These are phyloP conservation scores for Talaromyces sp. DNA, from an alignment of 2,329 filamentous ascomycete genomes.

Conservation along the genomic window DNA sequence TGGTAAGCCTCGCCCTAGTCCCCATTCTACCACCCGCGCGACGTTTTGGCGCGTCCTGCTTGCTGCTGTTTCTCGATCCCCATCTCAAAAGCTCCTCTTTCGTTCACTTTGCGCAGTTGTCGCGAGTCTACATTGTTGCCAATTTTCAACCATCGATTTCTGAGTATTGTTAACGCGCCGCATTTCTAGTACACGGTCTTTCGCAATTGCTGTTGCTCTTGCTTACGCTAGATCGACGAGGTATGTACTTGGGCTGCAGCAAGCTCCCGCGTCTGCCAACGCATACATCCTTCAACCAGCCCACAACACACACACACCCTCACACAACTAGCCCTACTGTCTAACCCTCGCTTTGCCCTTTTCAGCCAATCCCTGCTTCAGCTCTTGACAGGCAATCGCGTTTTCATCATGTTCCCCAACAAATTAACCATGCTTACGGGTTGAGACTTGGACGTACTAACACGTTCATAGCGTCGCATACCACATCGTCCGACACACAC, in stretches of 20 bases:
- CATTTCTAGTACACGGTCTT: neutral
- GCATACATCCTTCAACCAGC: slow-evolving; percentile 36
- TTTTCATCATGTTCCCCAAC: neutral
- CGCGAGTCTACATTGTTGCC: slow-evolving; percentile 19
- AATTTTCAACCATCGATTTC: slow-evolving; percentile 12
- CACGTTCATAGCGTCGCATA: slow-evolving; percentile 24
- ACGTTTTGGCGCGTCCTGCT: slow-evolving; percentile 17
- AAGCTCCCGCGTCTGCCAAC: slow-evolving; percentile 36
- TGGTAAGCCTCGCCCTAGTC: slow-evolving; percentile 17
- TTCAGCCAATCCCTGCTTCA: slow-evolving; percentile 22
- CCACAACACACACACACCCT: slow-evolving; percentile 23
- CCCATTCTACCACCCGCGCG: slow-evolving; percentile 15
- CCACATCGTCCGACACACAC: slow-evolving; percentile 3
- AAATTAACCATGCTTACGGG: neutral
- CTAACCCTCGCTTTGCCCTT: slow-evolving; percentile 20
- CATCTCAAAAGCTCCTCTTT: slow-evolving; percentile 6
- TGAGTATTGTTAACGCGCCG: neutral
- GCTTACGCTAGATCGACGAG: slow-evolving; percentile 32
- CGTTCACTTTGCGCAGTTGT: slow-evolving; percentile 20
- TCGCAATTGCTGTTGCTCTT: slow-evolving; percentile 18
- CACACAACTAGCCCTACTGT: slow-evolving; percentile 21
- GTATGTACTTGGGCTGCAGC: slow-evolving; percentile 37
- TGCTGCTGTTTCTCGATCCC: slow-evolving; percentile 9
- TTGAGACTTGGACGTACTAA: slow-evolving; percentile 8
- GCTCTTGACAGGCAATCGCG: slow-evolving; percentile 5